Evolutionary conservation across 2,329 filamentous ascomycete species (phyloP).

Genomic region (Microsporum ferrugineum): DNA sequence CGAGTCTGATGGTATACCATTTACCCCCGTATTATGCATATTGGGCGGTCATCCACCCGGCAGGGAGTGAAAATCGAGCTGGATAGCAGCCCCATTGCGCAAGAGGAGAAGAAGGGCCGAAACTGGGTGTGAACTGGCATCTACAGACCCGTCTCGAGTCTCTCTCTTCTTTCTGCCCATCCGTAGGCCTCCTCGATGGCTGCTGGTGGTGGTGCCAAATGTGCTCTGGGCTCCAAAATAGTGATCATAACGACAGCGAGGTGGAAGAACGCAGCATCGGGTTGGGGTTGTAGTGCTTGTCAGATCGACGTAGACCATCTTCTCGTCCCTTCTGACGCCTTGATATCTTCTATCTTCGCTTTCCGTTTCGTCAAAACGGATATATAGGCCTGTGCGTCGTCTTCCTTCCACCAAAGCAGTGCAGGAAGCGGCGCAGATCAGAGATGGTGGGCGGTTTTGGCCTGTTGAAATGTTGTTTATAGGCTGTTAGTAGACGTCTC

Average conservation of each 20-base stretch:
- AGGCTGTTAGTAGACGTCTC: background rate
- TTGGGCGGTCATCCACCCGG: background rate
- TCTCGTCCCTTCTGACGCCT: background rate
- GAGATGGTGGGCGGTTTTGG: background rate
- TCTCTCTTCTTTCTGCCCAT: background rate
- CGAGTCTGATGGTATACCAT: slow-evolving; percentile 6
- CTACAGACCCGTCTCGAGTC: background rate
- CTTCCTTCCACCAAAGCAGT: slow-evolving; percentile 1
- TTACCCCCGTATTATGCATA: background rate
- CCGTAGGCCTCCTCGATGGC: background rate
- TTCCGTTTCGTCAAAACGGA: slow-evolving; percentile 2
- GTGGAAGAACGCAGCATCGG: background rate
- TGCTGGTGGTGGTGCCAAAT: background rate
- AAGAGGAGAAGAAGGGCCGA: background rate
- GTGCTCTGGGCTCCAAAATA: background rate
- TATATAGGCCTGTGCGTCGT: background rate
- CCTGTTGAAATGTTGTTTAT: background rate
- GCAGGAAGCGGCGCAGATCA: background rate
- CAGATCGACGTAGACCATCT: background rate
- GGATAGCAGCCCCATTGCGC: background rate
- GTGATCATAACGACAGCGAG: background rate
- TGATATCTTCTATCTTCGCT: background rate
- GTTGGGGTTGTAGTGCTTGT: background rate
- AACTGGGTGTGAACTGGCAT: background rate
- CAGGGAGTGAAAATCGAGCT: background rate